Evolutionary conservation across 1,284 basidiomycete species (phyloP), one percentile per base, ranked within the genome.

Genomic region (Porodaedalea pini): DNA sequence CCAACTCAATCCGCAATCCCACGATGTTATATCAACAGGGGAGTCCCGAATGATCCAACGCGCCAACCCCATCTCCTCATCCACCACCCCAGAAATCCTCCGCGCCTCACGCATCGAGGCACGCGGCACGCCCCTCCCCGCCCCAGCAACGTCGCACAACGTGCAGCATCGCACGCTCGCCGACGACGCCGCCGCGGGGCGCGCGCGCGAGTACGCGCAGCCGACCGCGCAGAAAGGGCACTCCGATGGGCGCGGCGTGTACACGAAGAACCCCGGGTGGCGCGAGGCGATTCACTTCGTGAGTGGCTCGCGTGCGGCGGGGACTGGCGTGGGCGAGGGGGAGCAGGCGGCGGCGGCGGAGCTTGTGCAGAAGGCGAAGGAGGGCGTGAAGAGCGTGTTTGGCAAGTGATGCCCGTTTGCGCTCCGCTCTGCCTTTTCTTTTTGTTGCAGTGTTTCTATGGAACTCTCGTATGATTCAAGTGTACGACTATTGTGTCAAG

Each of bases 11-110:
- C 37, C 25, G 4, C 27, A 19, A 5, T 56, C 27, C 15, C 17
- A 6, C 25, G 11, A 3, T 1, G 13, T 45, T 6, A 29, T 31
- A 11, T 19, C 13, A 17, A 7, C 19, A 56, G 54, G 54, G 54
- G 54, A 56, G 41, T 17, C 48, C 17, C 54, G 54, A 2, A 49
- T 56, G 47, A 6, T 56, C 25, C 45, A 56, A 39, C 54, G 54
- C 15, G 27, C 21, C 34, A 27, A 21, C 8, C 47, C 53, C 8
- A 8, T 23, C 32, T 6, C 36, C 1, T 25, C 34, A 17, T 36
- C 48, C 13, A 21, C 36, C 54, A 37, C 32, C 13, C 54, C 47
- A 2, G 44, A 21, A 8, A 25, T 29, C 0, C 47, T 49, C 8
- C 47, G 54, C 37, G 54, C 48, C 11, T 17, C 54, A 8, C 31